These are phyloP conservation scores for Fusarium metavorans DNA, from an alignment of 2,329 filamentous ascomycete genomes.

Conservation along the genomic window DNA sequence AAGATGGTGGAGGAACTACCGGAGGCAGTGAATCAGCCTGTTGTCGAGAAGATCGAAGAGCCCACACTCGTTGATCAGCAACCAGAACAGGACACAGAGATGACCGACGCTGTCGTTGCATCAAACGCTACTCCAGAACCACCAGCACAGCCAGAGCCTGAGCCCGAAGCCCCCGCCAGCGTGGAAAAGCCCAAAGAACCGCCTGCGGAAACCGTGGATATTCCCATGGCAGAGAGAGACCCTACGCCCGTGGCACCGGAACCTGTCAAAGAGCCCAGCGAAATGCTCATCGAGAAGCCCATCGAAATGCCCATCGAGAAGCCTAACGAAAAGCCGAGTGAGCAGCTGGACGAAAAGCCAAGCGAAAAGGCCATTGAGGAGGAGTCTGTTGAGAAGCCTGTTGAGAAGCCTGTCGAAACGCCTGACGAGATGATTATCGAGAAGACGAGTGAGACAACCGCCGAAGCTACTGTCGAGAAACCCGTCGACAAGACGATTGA, in stretches of 20 bases:
- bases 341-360: background rate
- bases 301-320: background rate
- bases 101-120: slow-evolving; percentile 37
- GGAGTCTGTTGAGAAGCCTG: background rate
- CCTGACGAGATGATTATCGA: background rate
- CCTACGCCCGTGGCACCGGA: background rate
- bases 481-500: background rate
- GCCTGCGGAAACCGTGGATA: slow-evolving; percentile 3
- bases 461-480: background rate
- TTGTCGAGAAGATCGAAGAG: slow-evolving; percentile 7
- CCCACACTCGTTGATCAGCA: slow-evolving; percentile 2
- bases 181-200: slow-evolving; percentile 14
- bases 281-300: background rate
- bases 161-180: slow-evolving; percentile 6
- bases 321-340: background rate
- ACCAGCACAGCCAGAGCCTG: slow-evolving; percentile 2
- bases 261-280: background rate
- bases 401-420: background rate
- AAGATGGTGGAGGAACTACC: slow-evolving; percentile 59
- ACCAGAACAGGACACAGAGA: slow-evolving; percentile 27
- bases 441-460: background rate
- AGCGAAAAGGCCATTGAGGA: background rate
- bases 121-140: background rate
- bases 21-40: slow-evolving; percentile 34
- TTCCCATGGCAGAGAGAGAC: slow-evolving; percentile 4